phyloP scores from a whole-genome alignment of 139 green algal species.

The Tetradesmus obliquus region DNA sequence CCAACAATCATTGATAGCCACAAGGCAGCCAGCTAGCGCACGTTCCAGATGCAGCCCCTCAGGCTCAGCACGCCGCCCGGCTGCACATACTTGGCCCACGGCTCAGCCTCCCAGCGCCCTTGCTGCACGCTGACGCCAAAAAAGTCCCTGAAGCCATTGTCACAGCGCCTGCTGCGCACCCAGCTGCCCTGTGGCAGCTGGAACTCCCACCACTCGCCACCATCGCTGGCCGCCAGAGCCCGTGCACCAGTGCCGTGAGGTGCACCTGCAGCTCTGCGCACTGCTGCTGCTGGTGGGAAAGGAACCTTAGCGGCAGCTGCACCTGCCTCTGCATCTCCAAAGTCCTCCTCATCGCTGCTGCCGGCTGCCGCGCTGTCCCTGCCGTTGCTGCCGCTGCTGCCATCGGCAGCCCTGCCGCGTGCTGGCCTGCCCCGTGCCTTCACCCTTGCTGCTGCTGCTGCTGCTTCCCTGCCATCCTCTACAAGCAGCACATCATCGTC shows the following conservation, averaged over 20 bases:
- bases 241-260: background rate
- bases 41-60: conserved; percentile 31
- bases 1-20: background rate
- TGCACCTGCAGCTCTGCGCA: background rate
- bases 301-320: background rate
- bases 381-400: background rate
- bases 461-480: background rate
- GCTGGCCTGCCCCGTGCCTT: background rate
- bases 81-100: conserved; percentile 1
- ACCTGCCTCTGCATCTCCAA: background rate
- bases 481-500: background rate
- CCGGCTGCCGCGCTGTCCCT: background rate
- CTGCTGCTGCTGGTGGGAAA: background rate
- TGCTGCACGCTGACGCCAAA: conserved; percentile 24
- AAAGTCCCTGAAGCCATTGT: conserved; percentile 36
- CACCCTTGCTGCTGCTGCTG: conserved; percentile 25
- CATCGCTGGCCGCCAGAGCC: background rate
- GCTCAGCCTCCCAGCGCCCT: conserved; percentile 1
- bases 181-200: conserved; percentile 28
- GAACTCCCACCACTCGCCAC: conserved; percentile 7
- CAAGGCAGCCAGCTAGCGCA: background rate
- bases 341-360: background rate
- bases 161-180: conserved; percentile 27
- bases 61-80: conserved; percentile 11
- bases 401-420: background rate